Percentiles rank a stretch among this genome's conserved stretches.
phyloP scores from a whole-genome alignment of 2,329 filamentous ascomycete genomes.

The Pseudogymnoascus sp. region DNA sequence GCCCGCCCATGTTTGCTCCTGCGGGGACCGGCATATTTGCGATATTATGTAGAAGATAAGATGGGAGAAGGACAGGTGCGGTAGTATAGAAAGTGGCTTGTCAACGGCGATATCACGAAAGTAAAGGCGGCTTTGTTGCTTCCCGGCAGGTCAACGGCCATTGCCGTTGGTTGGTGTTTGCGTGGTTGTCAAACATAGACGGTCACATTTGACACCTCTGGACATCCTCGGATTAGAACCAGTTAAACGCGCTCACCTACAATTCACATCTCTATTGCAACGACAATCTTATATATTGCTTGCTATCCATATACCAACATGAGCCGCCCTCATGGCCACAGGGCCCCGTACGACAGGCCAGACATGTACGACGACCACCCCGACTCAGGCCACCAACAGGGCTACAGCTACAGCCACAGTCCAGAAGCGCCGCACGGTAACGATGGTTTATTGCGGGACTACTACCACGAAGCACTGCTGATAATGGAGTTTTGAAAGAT shows the following conservation, averaged over 20 bases:
- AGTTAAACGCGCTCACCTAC: background rate
- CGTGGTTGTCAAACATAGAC: background rate
- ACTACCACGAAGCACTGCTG: conserved; percentile 26
- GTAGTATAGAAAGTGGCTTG: conserved; percentile 3
- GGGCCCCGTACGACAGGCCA: conserved; percentile 20
- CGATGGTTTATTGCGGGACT: conserved; percentile 25
- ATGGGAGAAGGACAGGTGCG: background rate
- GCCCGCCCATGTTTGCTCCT: conserved; percentile 45
- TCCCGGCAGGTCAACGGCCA: background rate
- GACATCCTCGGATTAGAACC: background rate
- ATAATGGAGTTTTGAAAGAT: conserved; percentile 30
- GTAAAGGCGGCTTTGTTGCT: background rate
- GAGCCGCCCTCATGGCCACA: conserved; percentile 18
- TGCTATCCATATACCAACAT: conserved; percentile 14
- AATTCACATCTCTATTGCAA: background rate
- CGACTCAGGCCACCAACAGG: conserved; percentile 15
- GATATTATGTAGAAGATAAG: conserved; percentile 8
- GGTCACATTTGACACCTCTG: background rate
- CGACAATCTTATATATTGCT: background rate
- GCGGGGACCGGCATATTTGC: conserved; percentile 39
- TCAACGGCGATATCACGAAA: background rate
- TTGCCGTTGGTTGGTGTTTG: background rate
- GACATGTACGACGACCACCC: conserved; percentile 40
- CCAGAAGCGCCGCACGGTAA: conserved; percentile 30
- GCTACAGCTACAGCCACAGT: conserved; percentile 20